phyloP scores from a whole-genome alignment of 2,329 filamentous ascomycete genomes.

The Aspergillus sclerotialis region DNA sequence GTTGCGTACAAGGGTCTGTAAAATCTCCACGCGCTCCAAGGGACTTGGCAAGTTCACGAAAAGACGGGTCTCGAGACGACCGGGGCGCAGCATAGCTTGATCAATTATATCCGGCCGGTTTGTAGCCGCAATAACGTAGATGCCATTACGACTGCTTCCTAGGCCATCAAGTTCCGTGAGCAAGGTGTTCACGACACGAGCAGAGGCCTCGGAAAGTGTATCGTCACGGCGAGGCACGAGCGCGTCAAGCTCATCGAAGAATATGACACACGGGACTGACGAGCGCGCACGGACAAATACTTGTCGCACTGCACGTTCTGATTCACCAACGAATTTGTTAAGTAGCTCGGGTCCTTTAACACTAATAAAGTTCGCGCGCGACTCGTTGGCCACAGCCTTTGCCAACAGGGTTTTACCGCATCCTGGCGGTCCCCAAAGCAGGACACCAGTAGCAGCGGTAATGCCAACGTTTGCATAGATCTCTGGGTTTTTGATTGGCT shows the following conservation, averaged over 20 bases:
- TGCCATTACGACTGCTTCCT: conserved; percentile 64
- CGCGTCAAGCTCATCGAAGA: conserved; percentile 96
- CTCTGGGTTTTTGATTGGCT: conserved; percentile 77
- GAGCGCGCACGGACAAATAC: conserved; percentile 83
- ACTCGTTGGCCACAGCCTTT: conserved; percentile 92
- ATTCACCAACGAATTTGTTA: conserved; percentile 97
- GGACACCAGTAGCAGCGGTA: conserved; percentile 72
- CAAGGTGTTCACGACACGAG: conserved; percentile 88
- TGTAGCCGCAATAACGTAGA: conserved; percentile 91
- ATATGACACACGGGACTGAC: conserved; percentile 85
- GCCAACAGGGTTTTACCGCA: conserved; percentile 96
- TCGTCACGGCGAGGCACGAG: conserved; percentile 79
- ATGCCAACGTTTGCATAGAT: conserved; percentile 72
- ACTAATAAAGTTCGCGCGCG: conserved; percentile 94
- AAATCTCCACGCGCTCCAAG: conserved; percentile 76
- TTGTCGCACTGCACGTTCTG: conserved; percentile 84
- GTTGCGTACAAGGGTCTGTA: conserved; percentile 57
- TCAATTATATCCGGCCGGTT: conserved; percentile 97
- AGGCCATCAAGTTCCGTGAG: conserved; percentile 91
- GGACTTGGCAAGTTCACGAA: conserved; percentile 80
- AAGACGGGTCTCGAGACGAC: conserved; percentile 77
- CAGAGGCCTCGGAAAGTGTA: conserved; percentile 69
- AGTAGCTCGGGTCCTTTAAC: conserved; percentile 94
- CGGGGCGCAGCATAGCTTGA: conserved; percentile 85
- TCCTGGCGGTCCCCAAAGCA: conserved; percentile 93